Base-by-base conservation (phyloP, 1,139 yeast genomes). In the Nakaseomyces kungkrabaensis region DNA sequence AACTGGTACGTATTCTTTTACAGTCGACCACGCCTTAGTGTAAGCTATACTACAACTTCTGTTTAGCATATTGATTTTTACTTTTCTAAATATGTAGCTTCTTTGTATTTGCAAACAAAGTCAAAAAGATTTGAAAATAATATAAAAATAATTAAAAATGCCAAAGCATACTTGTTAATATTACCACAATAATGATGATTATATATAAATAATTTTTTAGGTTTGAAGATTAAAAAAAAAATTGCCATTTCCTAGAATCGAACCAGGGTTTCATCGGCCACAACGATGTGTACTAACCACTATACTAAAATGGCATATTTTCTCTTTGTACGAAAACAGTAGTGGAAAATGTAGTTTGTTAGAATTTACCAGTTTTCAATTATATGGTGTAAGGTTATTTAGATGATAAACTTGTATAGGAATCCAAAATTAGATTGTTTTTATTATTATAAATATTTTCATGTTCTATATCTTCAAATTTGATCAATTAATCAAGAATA, bases 1-100 rank as follows among this genome's bases (percentile, higher is more conserved):
- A 25, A 75, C 85, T 3, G 98, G 98, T 37, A 55, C 55, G 9
- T 60, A 56, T 48, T 50, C 50, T 9, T 57, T 57, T 32, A 49
- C 46, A 11, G 56, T 55, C 1, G 55, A 52, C 25, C 52, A 49
- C 29, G 58, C 53, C 6, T 37, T 38, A 29, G 24, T 29, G 13
- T 38, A 13, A 38, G 7, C 2, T 25, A 38, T 8, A 38, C 24
- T 11, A 9, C 11, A 38, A 5, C 31, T 25, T 25, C 24, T 25
- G 22, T 38, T 38, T 38, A 8, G 42, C 42, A 38, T 26, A 8
- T 24, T 17, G 11, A 17, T 36, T 13, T 36, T 17, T 36, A 6
- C 38, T 4, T 17, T 17, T 17, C 2, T 17, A 5, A 34, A 8
- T 36, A 17, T 33, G 2, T 33, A 33, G 13, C n/a, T n/a, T 11